Conservation (phyloP, 1,139 yeast genomes). For the Zhuliangozyma blackwelliae region DNA sequence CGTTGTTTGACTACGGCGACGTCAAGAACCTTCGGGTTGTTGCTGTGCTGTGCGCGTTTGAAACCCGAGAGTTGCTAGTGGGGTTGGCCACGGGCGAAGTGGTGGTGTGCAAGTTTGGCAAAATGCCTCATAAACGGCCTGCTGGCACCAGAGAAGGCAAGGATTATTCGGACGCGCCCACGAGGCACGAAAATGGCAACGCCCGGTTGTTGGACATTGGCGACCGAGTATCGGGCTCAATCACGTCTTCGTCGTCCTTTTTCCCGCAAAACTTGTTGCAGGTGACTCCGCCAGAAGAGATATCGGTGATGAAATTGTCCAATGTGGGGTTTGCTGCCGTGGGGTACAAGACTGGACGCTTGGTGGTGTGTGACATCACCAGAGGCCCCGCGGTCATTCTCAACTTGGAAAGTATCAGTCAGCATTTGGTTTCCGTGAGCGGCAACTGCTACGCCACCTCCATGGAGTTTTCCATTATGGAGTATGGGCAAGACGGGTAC, state of each 20-base stretch:
- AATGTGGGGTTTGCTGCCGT: slow-evolving; percentile 83
- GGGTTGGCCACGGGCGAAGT: slow-evolving; percentile 71
- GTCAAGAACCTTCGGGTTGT: slow-evolving; percentile 42
- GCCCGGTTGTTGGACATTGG: slow-evolving; percentile 31
- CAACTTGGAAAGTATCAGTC: slow-evolving; percentile 41
- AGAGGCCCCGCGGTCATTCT: slow-evolving; percentile 81
- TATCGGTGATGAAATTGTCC: slow-evolving; percentile 63
- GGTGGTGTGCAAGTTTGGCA: slow-evolving; percentile 70
- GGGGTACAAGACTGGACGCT: slow-evolving; percentile 72
- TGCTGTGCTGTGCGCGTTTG: slow-evolving; percentile 69
- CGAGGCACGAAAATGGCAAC: slow-evolving; percentile 33
- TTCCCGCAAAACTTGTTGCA: slow-evolving; percentile 55
- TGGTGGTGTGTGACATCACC: slow-evolving; percentile 69
- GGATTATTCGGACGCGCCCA: slow-evolving; percentile 28
- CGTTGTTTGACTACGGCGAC: slow-evolving; percentile 27
- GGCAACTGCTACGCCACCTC: slow-evolving; percentile 47
- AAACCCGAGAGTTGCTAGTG: slow-evolving; percentile 71
- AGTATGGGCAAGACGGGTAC: slow-evolving; percentile 58
- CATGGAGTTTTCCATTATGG: slow-evolving; percentile 71
- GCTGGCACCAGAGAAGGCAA: slow-evolving; percentile 12
- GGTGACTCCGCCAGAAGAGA: slow-evolving; percentile 35
- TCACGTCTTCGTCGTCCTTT: slow-evolving; percentile 40
- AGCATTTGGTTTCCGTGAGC: slow-evolving; percentile 34
- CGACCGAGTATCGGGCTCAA: slow-evolving; percentile 30
- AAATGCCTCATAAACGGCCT: slow-evolving; percentile 9